phyloP scores from a whole-genome alignment of 306 rosid genomes.

The Glycine tomentella region DNA sequence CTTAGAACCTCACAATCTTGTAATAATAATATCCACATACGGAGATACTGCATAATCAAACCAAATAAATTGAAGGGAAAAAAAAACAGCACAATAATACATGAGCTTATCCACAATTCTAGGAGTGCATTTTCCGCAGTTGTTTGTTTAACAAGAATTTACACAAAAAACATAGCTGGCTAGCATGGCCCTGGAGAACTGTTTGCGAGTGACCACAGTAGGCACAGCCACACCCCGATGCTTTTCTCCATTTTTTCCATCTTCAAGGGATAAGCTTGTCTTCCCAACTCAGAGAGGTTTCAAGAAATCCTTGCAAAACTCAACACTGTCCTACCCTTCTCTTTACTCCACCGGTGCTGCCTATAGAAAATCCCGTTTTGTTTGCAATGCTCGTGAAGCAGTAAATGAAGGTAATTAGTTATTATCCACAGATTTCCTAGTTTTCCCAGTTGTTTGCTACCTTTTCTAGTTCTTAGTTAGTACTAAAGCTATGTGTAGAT shows the following conservation, averaged over 20 bases:
- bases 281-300: constrained; percentile 47
- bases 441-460: too few species aligned
- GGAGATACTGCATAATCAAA: constrained; percentile 8
- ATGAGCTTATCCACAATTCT: constrained; percentile 28
- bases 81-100: neutral
- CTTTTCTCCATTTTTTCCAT: constrained; percentile 59
- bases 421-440: neutral
- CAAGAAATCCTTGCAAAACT: constrained; percentile 52
- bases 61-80: neutral
- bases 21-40: constrained; percentile 55
- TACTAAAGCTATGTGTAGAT: too few species aligned
- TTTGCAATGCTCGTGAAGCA: constrained; percentile 85
- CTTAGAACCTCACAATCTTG: constrained; percentile 62
- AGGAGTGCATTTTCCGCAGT: neutral
- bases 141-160: neutral
- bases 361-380: constrained; percentile 55
- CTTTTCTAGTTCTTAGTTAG: too few species aligned
- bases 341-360: constrained; percentile 37
- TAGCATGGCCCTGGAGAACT: constrained; percentile 70
- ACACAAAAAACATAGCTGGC: neutral
- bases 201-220: constrained; percentile 49
- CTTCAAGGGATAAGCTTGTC: constrained; percentile 60
- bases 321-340: constrained; percentile 48
- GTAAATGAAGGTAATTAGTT: constrained; percentile 56
- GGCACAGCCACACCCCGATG: constrained; percentile 58